Base-by-base conservation (phyloP, 1,284 basidiomycete species). In the Ustilago vetiveriae region DNA sequence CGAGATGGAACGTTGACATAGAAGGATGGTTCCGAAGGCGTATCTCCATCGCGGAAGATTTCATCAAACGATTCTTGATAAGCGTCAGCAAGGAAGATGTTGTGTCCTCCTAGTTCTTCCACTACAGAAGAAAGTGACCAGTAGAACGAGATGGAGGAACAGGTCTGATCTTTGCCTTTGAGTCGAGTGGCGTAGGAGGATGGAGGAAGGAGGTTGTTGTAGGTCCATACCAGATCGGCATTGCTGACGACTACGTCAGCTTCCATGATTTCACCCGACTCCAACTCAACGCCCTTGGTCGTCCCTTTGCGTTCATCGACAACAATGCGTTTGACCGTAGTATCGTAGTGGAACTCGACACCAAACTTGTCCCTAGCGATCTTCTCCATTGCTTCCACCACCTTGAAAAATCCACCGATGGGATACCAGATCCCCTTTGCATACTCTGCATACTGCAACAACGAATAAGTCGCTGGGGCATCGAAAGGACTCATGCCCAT, bases 361-460 rank as follows among this genome's bases (percentile, higher is more conserved):
- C 82, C 82, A 51, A 83, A 79, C 48, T 84, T 79, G 17, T 75
- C 62, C 6, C 24, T 17, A n/a, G 85, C 84, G 49, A 86, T 84
- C n/a, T 72, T 74, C 38, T 84, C 82, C 26, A 86, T 79, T 3
- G 85, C 82, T 44, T 83, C 76, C n/a, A 84, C 76, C 41, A 86
- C 83, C 44, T 77, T 79, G 56, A 85, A 84, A 68, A 86, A 86
- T 3, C 86, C 86, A 16, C 85, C 86, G 33, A 82, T 78, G 2
- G 86, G 86, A 69, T 86, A 86, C 82, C 85, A 85, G 50, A 86
- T 85, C 3, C 85, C 85, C 65, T 78, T 76, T 36, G 84, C 84
- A 10, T 85, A 83, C 74, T 86, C 85, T n/a, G 85, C 85, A 76
- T 86, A 86, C 73, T 86, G 85, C 13, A 86, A 77, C 11, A 86